phyloP scores from a whole-genome alignment of 495 filamentous ascomycete genomes.

The Bathelium albidoporum region DNA sequence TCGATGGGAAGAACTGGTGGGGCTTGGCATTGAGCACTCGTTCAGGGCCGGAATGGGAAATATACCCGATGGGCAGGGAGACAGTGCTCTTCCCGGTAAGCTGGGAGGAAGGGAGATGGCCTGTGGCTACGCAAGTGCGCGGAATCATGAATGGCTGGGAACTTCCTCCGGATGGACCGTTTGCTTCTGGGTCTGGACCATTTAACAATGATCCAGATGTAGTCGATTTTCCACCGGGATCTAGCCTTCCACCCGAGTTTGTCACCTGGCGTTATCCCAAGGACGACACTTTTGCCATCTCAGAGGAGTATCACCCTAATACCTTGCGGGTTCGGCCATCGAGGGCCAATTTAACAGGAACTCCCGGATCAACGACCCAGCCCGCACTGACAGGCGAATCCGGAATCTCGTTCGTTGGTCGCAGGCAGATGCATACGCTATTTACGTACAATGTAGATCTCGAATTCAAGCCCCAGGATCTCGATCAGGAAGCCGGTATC shows the following conservation, averaged over 20 bases:
- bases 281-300: constrained; percentile 32
- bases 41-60: constrained; percentile 25
- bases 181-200: constrained; percentile 31
- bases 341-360: constrained; percentile 37
- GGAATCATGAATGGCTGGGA: constrained; percentile 34
- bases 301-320: constrained; percentile 27
- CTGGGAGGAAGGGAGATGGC: constrained; percentile 39
- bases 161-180: constrained; percentile 24
- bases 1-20: constrained; percentile 43
- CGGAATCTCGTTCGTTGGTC: constrained; percentile 38
- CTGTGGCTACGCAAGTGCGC: constrained; percentile 34
- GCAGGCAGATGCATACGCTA: constrained; percentile 41
- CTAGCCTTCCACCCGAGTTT: constrained; percentile 36
- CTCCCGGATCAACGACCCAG: constrained; percentile 15
- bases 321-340: constrained; percentile 36
- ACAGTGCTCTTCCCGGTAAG: constrained; percentile 43
- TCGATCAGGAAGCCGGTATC: constrained; percentile 25
- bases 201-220: constrained; percentile 33
- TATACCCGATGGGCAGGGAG: constrained; percentile 53
- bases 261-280: constrained; percentile 40
- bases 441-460: constrained; percentile 39
- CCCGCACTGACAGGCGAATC: constrained; percentile 30
- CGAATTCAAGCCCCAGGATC: constrained; percentile 28
- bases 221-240: constrained; percentile 31
- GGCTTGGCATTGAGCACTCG: constrained; percentile 41